Percentiles rank a stretch among this genome's conserved stretches.
Conservation (phyloP, 345 rosid genomes). For the Salix viminalis region DNA sequence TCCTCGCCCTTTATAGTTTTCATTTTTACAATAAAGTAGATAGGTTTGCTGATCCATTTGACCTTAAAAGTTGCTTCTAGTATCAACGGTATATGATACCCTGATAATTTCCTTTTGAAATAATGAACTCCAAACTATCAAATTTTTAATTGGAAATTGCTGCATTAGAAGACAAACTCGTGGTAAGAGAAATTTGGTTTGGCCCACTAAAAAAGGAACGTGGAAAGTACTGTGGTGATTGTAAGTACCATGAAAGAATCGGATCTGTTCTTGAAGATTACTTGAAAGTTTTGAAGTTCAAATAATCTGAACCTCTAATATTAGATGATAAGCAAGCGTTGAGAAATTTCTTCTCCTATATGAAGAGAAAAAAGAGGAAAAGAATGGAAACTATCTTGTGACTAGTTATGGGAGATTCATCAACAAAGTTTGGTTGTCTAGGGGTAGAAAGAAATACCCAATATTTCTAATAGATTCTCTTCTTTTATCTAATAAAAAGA, state of each 20-base stretch:
- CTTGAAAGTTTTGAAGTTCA: neutral
- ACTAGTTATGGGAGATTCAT: neutral
- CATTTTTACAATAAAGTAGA: neutral
- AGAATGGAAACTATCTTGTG: neutral
- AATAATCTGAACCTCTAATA: too few relatives aligned
- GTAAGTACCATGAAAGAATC: neutral
- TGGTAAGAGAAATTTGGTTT: neutral
- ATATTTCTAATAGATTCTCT: neutral
- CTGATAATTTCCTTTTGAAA: neutral
- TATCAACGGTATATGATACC: neutral
- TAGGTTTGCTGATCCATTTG: neutral
- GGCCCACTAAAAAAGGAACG: neutral
- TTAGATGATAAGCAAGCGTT: neutral
- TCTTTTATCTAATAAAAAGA: too few relatives aligned
- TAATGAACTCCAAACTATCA: neutral
- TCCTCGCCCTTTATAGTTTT: neutral
- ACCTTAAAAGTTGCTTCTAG: neutral
- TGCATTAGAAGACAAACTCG: neutral
- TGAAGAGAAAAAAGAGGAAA: neutral
- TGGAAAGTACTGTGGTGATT: neutral
- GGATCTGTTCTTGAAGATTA: neutral
- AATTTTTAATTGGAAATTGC: neutral
- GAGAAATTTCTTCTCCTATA: neutral
- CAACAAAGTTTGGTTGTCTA: neutral
- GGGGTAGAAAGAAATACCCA: neutral